Base-by-base conservation (phyloP, 2,329 filamentous ascomycete species). In the Aureobasidium melanogenum region DNA sequence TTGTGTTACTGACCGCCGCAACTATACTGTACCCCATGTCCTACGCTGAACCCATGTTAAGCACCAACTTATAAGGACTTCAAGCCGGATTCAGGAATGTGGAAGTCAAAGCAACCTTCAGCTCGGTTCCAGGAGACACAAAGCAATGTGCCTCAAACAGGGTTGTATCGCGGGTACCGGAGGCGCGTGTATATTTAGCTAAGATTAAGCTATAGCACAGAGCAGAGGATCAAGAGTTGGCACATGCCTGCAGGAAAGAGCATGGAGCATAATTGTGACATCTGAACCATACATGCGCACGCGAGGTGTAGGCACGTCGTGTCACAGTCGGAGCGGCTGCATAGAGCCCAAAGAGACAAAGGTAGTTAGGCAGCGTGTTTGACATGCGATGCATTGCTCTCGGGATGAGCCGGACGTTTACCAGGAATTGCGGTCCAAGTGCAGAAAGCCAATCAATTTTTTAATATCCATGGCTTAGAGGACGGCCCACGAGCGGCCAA, bases 401-500 rank as follows among this genome's bases (percentile, higher is more conserved):
- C 50, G 50, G 50, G 50, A 54, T 19, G 50, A 54, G 50, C 50
- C 50, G 50, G 50, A n/a, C 32, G 17, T 17, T 55, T 22, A n/a
- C 7, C n/a, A 52, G 46, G 48, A 54, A 54, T 54, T 39, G 36
- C 17, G 39, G 39, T 43, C 8, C 39, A 43, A 30, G 48, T 30
- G 52, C 52, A 39, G 52, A 26, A 34, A 56, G 52, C 52, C 52
- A 56, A 56, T 56, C 52, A 56, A 56, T 56, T 56, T 56, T 56
- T 56, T 56, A 56, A 56, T 56, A 56, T 56, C 52, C 17, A 56
- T 56, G 52, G 36, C 38, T 43, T 24, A 38, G 28, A 39, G 52
- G 52, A 26, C 52, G 52, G 39, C 24, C 26, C 52, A 44, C 39
- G 52, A 56, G 52, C 39, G 38, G 36, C 52, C 26, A 56, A 32